Percentiles rank a stretch among this genome's conserved stretches.
phyloP scores from a whole-genome alignment of 2,329 filamentous ascomycete species.

The Nigrospora oryzae region DNA sequence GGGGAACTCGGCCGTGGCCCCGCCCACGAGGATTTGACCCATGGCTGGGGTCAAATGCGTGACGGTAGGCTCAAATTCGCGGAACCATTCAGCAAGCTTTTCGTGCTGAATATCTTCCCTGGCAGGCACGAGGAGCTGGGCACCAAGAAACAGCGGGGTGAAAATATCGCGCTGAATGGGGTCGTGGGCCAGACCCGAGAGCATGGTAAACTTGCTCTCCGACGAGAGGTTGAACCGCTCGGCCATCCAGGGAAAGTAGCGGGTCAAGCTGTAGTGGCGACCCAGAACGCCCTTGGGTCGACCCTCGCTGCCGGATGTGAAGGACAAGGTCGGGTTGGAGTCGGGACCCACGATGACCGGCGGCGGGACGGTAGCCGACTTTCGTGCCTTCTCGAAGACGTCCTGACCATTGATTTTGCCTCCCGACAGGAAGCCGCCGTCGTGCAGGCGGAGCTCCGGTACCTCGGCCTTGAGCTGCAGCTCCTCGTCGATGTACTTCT shows the following conservation, averaged over 20 bases:
- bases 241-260: slow-evolving; percentile 93
- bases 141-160: slow-evolving; percentile 81
- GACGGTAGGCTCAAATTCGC: slow-evolving; percentile 62
- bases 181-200: slow-evolving; percentile 77
- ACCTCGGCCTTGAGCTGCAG: slow-evolving; percentile 66
- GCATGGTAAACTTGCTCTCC: slow-evolving; percentile 70
- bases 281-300: slow-evolving; percentile 81
- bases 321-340: slow-evolving; percentile 66
- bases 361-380: slow-evolving; percentile 52
- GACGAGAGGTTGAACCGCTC: slow-evolving; percentile 67
- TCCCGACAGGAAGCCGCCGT: slow-evolving; percentile 65
- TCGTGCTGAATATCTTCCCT: slow-evolving; percentile 83
- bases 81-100: slow-evolving; percentile 81
- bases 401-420: slow-evolving; percentile 60
- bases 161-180: slow-evolving; percentile 71
- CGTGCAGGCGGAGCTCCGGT: slow-evolving; percentile 61
- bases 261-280: slow-evolving; percentile 75
- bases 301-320: slow-evolving; percentile 69
- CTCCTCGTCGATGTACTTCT: slow-evolving; percentile 63
- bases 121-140: slow-evolving; percentile 68
- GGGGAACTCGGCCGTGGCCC: slow-evolving; percentile 69
- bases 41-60: slow-evolving; percentile 93
- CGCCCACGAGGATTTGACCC: slow-evolving; percentile 89
- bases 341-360: slow-evolving; percentile 80
- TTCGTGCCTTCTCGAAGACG: slow-evolving; percentile 60